Evolutionary conservation across 1,284 basidiomycete species (phyloP).

Genomic region (Malassezia nana): DNA sequence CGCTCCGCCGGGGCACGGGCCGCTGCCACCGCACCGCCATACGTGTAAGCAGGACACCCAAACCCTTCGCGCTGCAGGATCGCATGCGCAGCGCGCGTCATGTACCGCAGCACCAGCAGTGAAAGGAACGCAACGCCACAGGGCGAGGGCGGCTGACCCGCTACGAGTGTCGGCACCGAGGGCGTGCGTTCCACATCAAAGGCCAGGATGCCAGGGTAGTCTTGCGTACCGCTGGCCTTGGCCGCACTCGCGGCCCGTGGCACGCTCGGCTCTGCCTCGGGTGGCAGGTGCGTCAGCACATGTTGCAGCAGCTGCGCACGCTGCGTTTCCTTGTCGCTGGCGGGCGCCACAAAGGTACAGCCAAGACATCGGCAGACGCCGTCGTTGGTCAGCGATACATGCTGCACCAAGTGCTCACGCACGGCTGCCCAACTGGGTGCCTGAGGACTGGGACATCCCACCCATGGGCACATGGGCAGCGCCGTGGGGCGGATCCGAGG

Average conservation of each 20-base stretch:
- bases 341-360: constrained; percentile 19
- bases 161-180: constrained; percentile 22
- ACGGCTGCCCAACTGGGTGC: constrained; percentile 22
- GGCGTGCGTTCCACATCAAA: constrained; percentile 43
- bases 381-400: constrained; percentile 21
- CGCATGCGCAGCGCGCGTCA: constrained; percentile 28
- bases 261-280: neutral
- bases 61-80: constrained; percentile 28
- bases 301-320: constrained; percentile 10
- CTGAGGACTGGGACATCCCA: constrained; percentile 25
- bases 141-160: constrained; percentile 22
- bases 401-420: constrained; percentile 25
- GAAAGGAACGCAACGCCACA: constrained; percentile 36
- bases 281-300: constrained; percentile 11
- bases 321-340: constrained; percentile 5
- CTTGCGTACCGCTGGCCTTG: constrained; percentile 29
- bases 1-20: constrained; percentile 18
- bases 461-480: constrained; percentile 30
- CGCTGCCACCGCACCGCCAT: constrained; percentile 5
- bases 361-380: constrained; percentile 31
- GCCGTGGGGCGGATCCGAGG: constrained; percentile 21
- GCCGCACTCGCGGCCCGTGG: neutral
- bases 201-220: constrained; percentile 30
- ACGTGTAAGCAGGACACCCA: constrained; percentile 13
- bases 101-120: constrained; percentile 34